A percentile compares a stretch with the other conserved stretches of the same genome.
phyloP scores from a whole-genome alignment of 179 eudicot genomes.

The Silene noctiflora region DNA sequence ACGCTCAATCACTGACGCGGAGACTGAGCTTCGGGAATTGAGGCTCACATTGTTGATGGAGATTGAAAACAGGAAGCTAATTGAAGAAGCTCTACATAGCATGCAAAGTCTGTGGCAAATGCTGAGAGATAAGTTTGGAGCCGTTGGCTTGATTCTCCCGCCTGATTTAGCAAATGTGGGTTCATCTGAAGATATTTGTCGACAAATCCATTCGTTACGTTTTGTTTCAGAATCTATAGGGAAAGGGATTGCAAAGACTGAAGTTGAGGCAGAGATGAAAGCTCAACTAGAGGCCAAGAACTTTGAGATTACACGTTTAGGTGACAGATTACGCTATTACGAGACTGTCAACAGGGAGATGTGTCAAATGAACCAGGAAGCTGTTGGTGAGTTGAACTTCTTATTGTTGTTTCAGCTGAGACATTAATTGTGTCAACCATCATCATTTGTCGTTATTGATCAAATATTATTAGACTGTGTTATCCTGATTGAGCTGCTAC shows the following conservation, averaged over 20 bases:
- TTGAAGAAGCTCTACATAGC: constrained; percentile 55
- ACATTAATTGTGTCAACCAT: no score
- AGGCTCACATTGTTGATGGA: constrained; percentile 73
- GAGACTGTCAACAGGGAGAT: constrained; percentile 90
- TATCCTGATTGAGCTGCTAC: neutral
- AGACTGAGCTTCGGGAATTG: constrained; percentile 72
- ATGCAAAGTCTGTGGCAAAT: constrained; percentile 61
- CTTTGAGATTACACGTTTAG: constrained; percentile 79
- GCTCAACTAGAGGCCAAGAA: constrained; percentile 66
- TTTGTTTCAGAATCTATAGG: constrained; percentile 75
- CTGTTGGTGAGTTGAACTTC: constrained; percentile 54
- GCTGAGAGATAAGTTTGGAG: constrained; percentile 49
- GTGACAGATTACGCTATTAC: constrained; percentile 76
- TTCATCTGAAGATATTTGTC: constrained; percentile 53
- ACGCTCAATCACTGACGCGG: constrained; percentile 45
- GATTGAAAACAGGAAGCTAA: constrained; percentile 82
- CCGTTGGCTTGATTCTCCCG: constrained; percentile 66
- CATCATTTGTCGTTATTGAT: no score
- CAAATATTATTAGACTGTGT: neutral
- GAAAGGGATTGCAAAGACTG: constrained; percentile 69
- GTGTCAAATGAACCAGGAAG: constrained; percentile 98
- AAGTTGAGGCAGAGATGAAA: constrained; percentile 76
- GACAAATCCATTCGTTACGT: constrained; percentile 59
- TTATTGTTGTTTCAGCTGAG: neutral
- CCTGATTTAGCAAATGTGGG: constrained; percentile 37